Base-by-base conservation (phyloP, 768 basidiomycete species). In the Amanita jacksonii region DNA sequence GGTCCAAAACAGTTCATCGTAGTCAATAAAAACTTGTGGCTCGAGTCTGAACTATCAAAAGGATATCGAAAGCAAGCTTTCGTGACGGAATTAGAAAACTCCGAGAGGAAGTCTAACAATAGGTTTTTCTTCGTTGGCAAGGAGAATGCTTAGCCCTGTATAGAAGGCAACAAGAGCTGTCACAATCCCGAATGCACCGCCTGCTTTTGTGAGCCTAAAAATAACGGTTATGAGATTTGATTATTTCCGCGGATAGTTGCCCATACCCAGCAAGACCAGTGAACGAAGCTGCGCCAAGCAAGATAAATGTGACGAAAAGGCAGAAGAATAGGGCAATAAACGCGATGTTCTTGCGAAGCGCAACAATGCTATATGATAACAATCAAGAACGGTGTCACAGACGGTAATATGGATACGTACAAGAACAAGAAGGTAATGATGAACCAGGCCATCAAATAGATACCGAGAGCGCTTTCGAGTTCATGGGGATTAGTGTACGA, bases 391-490 rank as follows among this genome's bases (percentile, higher is more conserved):
- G 22, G 46, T 27, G 34, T 20, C n/a, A n/a, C n/a, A 24, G 43
- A 31, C 3, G 31, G 28, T 9, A 15, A 20, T 27, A 12, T 35
- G 43, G 34, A 19, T 23, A 65, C 72, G 51, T 42, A 87, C 85
- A 79, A 48, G 51, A 87, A 66, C 54, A 85, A 60, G 61, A 76
- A 70, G 0, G 87, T 85, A 24, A 89, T 64, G 48, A 86, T 61
- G 53, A 74, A 74, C 88, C 88, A 91, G 13, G 77, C 67, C 36
- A 76, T 67, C 19, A 90, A 68, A 63, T 74, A 90, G 46, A 90
- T 81, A 2, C 81, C 86, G 9, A 91, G 52, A 0, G 84, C 87
- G 15, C 56, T 60, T 10, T 49, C 19, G 9, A 82, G 56, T 53
- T 79, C 72, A 0, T 55, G 53, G 2, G 37, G 13, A 0, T 43